A percentile compares a stretch with the other conserved stretches of the same genome.
Evolutionary conservation across 148 eudicot genomes (phyloP).

Genomic region (Rhododendron williamsianum): DNA sequence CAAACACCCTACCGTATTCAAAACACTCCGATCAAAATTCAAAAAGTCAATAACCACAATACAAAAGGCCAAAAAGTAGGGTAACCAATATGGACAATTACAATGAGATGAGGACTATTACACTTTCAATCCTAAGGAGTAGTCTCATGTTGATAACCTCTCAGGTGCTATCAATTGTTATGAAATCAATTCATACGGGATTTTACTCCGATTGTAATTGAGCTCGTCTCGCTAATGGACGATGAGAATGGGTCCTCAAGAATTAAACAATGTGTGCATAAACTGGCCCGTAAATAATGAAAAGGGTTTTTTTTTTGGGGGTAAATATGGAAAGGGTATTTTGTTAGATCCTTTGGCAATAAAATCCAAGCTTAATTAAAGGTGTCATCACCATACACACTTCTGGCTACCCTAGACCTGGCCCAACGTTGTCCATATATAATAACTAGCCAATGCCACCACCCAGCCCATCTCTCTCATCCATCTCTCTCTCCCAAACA

Average conservation of each 20-base stretch:
- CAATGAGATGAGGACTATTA: too few relatives aligned
- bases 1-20: too few relatives aligned
- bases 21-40: too few relatives aligned
- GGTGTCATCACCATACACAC: background rate
- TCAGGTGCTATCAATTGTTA: too few relatives aligned
- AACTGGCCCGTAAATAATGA: background rate
- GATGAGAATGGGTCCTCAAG: background rate
- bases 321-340: background rate
- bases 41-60: too few relatives aligned
- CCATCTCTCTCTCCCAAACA: background rate
- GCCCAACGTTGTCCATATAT: constrained; percentile 3
- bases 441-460: background rate
- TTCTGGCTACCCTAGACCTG: background rate
- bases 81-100: too few relatives aligned
- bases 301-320: background rate
- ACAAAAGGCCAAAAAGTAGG: too few relatives aligned
- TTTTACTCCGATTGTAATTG: too few relatives aligned
- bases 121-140: too few relatives aligned
- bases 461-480: background rate
- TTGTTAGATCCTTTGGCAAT: background rate
- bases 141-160: too few relatives aligned
- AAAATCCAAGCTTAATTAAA: background rate
- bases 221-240: background rate
- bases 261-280: background rate
- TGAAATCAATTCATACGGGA: too few relatives aligned